Evolutionary conservation across 306 rosid species (phyloP).

Genomic region (Castanopsis chinensis): DNA sequence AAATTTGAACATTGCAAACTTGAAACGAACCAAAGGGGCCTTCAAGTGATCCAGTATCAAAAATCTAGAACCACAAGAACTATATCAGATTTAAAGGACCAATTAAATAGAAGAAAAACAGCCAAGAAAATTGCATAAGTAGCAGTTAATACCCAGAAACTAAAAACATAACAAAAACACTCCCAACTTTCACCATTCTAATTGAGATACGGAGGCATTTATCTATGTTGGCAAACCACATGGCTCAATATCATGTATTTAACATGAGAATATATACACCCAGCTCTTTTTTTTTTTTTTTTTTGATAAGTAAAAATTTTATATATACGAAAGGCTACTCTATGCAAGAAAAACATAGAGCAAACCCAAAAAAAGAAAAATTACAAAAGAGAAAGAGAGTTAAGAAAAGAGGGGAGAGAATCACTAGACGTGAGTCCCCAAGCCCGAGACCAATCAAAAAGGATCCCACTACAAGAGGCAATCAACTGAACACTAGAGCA

Average conservation of each 20-base stretch:
- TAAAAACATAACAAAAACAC: background rate
- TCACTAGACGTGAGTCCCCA: too few relatives aligned
- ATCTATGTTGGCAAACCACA: background rate
- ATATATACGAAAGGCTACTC: too few relatives aligned
- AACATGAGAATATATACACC: background rate
- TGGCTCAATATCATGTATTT: background rate
- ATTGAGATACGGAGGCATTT: background rate
- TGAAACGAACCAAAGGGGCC: constrained; percentile 57
- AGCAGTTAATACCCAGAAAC: background rate
- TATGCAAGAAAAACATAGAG: too few relatives aligned
- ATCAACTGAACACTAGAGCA: too few relatives aligned
- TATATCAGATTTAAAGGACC: constrained; percentile 21
- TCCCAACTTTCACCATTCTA: background rate
- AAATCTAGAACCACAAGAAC: constrained; percentile 49
- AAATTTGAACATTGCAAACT: constrained; percentile 81
- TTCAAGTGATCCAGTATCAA: constrained; percentile 85
- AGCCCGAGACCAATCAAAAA: too few relatives aligned
- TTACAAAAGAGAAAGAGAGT: too few relatives aligned
- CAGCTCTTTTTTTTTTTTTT: too few relatives aligned
- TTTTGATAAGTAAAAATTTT: too few relatives aligned
- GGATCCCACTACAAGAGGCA: too few relatives aligned
- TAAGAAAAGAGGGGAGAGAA: too few relatives aligned
- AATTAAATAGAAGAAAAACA: constrained; percentile 6
- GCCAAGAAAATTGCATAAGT: constrained; percentile 2
- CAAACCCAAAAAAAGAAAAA: too few relatives aligned